A percentile compares a stretch with the other conserved stretches of the same genome.
phyloP scores from a whole-genome alignment of 441 rosid genomes.

The Theobroma grandiflorum region DNA sequence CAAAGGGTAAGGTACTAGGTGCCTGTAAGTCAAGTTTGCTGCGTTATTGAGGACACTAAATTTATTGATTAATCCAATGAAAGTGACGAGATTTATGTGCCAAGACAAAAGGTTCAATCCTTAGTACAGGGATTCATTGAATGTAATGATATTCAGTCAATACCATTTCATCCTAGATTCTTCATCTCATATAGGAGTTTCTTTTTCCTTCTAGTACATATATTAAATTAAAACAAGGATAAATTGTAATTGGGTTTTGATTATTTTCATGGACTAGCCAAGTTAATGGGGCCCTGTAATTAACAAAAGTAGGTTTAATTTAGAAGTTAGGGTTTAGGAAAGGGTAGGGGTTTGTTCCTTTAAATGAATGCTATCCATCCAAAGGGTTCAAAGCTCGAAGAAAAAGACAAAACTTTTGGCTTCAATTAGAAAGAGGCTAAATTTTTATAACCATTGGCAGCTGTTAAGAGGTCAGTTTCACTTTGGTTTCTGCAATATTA shows the following conservation, averaged over 20 bases:
- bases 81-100: background rate
- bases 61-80: background rate
- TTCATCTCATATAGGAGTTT: background rate
- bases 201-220: background rate
- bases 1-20: background rate
- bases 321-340: background rate
- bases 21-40: constrained; percentile 7
- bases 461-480: background rate
- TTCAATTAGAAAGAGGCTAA: background rate
- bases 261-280: no score
- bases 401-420: background rate
- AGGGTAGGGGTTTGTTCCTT: background rate
- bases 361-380: background rate
- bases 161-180: background rate
- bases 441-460: background rate
- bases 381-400: background rate
- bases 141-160: constrained; percentile 8
- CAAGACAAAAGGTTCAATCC: constrained; percentile 14
- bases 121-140: constrained; percentile 10
- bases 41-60: background rate
- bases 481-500: background rate
- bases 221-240: background rate
- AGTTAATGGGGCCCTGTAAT: background rate
- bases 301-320: background rate
- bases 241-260: no score